Evolutionary conservation across 805 yeast genomes (phyloP).

Genomic region (Wickerhamiella allomyrinae): DNA sequence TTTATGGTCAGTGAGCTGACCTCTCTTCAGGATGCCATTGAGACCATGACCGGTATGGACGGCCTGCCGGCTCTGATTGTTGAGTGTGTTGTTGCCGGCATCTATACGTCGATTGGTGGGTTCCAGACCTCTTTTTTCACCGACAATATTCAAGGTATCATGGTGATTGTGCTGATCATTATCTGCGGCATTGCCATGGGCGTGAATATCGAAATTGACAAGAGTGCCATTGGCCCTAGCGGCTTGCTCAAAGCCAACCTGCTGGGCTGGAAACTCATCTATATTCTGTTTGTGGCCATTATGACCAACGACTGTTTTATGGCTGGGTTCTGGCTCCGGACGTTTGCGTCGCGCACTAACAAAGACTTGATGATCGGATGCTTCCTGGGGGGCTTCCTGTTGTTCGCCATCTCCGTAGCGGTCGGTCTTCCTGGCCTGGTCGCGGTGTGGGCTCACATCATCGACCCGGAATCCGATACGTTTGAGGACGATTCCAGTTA

Average conservation of each 20-base stretch:
- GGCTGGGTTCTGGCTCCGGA: conserved; percentile 88
- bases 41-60: conserved; percentile 60
- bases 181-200: conserved; percentile 73
- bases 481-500: conserved; percentile 47
- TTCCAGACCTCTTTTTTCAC: conserved; percentile 79
- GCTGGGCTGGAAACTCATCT: conserved; percentile 80
- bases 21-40: conserved; percentile 63
- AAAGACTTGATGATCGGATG: conserved; percentile 65
- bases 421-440: conserved; percentile 74
- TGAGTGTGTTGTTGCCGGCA: conserved; percentile 74
- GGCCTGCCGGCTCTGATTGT: conserved; percentile 73
- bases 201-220: conserved; percentile 44
- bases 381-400: conserved; percentile 54
- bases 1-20: conserved; percentile 81
- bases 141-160: conserved; percentile 69
- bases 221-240: conserved; percentile 46
- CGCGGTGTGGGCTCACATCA: conserved; percentile 79
- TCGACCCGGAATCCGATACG: conserved; percentile 28
- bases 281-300: conserved; percentile 73
- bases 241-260: conserved; percentile 51
- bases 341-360: conserved; percentile 75
- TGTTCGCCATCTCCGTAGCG: conserved; percentile 48
- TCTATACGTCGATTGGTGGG: conserved; percentile 81
- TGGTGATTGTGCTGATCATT: conserved; percentile 51
- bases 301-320: conserved; percentile 80